These are phyloP conservation scores for Chlorella variabilis DNA, from an alignment of 163 green algal genomes.

Conservation along the genomic window DNA sequence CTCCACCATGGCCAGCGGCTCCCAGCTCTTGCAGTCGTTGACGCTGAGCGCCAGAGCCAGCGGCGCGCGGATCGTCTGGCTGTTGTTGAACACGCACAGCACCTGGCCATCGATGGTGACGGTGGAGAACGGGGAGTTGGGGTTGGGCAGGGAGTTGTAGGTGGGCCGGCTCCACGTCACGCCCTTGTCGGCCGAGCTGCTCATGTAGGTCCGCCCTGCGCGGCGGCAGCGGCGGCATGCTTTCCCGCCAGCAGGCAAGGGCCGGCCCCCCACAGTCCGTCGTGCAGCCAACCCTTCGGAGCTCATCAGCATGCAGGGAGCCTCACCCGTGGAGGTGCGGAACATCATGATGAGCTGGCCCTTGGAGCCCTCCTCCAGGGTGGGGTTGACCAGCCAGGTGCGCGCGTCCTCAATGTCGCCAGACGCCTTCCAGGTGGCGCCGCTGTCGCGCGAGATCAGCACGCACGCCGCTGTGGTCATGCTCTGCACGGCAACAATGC, in stretches of 20 bases:
- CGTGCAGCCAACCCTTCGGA: too few relatives aligned
- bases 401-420: constrained; percentile 38
- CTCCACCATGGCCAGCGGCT: constrained; percentile 42
- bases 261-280: too few relatives aligned
- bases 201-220: constrained; percentile 31
- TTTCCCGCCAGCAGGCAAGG: not conserved
- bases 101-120: constrained; percentile 44
- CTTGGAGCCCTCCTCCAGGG: constrained; percentile 30
- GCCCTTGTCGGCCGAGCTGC: constrained; percentile 20
- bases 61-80: not conserved
- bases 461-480: constrained; percentile 31
- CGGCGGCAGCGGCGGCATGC: not conserved
- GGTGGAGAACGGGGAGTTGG: constrained; percentile 42
- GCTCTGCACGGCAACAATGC: constrained; percentile 17
- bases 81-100: constrained; percentile 40
- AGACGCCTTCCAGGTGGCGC: constrained; percentile 32
- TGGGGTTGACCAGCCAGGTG: constrained; percentile 48
- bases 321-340: constrained; percentile 23
- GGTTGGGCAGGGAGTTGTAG: constrained; percentile 43
- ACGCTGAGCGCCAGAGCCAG: constrained; percentile 33
- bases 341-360: constrained; percentile 48
- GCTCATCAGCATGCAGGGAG: too few relatives aligned
- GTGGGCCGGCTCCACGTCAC: constrained; percentile 32
- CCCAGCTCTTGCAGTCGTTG: constrained; percentile 44
- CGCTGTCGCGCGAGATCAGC: constrained; percentile 34